Conservation (phyloP, 2,329 filamentous ascomycete species). For the Aspergillus chevalieri region DNA sequence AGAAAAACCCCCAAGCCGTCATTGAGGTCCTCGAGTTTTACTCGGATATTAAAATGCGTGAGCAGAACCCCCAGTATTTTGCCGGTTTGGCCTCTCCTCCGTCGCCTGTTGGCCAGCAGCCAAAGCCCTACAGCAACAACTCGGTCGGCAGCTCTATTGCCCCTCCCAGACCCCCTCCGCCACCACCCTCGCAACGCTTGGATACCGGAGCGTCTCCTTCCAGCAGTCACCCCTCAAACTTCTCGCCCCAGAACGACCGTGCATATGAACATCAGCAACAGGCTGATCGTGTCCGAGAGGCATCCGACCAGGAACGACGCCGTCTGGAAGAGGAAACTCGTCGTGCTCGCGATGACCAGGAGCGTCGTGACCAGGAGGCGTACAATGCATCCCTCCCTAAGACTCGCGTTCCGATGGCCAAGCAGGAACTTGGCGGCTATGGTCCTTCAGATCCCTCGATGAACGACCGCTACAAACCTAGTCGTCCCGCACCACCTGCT, state of each 20-base stretch:
- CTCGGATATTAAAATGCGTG: conserved; percentile 60
- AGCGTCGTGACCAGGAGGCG: conserved; percentile 70
- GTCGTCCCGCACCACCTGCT: conserved; percentile 74
- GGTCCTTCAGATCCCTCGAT: conserved; percentile 48
- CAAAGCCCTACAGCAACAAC: conserved; percentile 46
- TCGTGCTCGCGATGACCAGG: conserved; percentile 51
- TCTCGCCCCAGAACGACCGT: conserved; percentile 48
- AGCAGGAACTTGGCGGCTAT: conserved; percentile 80
- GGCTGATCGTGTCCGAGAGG: conserved; percentile 48
- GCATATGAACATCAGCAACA: conserved; percentile 39
- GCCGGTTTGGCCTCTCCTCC: conserved; percentile 59
- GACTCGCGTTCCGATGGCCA: conserved; percentile 69
- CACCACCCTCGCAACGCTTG: conserved; percentile 40
- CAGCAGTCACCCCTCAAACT: conserved; percentile 27
- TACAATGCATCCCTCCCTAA: conserved; percentile 89
- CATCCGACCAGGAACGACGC: conserved; percentile 50
- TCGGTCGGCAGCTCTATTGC: conserved; percentile 55
- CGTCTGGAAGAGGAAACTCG: conserved; percentile 51
- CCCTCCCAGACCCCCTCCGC: conserved; percentile 62
- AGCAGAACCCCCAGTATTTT: conserved; percentile 57
- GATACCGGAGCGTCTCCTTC: conserved; percentile 37
- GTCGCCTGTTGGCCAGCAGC: conserved; percentile 34
- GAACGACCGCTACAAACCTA: conserved; percentile 69
- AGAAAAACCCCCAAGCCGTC: conserved; percentile 82
- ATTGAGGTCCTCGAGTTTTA: conserved; percentile 65